Evolutionary conservation across 345 rosid genomes (phyloP).

Genomic region (Streptanthus diversifolius): DNA sequence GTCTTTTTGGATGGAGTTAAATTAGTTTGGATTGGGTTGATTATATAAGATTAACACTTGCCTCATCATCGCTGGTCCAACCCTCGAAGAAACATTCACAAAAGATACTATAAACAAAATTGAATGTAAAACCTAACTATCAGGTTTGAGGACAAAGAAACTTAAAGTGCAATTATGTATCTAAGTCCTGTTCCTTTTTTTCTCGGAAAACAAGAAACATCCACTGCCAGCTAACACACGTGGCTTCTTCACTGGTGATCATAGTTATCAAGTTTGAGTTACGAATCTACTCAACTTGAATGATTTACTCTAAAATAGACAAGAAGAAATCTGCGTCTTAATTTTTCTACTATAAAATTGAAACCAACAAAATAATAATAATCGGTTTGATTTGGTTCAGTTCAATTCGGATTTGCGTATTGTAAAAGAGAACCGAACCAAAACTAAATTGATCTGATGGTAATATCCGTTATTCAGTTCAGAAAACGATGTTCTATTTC

Average conservation of each 20-base stretch:
- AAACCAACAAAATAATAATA: no score
- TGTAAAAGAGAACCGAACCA: no score
- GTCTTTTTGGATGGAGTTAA: no score
- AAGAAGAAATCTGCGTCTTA: not conserved
- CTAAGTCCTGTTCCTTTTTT: not conserved
- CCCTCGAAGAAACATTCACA: no score
- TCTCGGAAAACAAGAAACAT: not conserved
- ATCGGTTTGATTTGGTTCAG: no score
- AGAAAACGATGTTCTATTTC: no score
- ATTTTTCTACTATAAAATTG: not conserved
- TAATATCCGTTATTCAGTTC: no score
- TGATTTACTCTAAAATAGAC: not conserved
- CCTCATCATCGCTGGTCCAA: no score
- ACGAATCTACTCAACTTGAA: not conserved
- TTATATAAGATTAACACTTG: no score
- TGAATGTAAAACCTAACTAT: not conserved
- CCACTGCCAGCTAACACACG: not conserved
- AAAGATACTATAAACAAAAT: not conserved
- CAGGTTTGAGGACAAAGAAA: not conserved
- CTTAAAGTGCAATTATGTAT: not conserved
- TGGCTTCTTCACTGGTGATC: not conserved
- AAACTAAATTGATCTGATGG: no score
- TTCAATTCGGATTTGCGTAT: no score
- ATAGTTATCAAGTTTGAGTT: not conserved
- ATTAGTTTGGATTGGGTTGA: no score